A percentile compares a stretch with the other conserved stretches of the same genome.
These are phyloP conservation scores for Eremothecium coryli DNA, from an alignment of 1,139 yeast genomes.

Conservation along the genomic window DNA sequence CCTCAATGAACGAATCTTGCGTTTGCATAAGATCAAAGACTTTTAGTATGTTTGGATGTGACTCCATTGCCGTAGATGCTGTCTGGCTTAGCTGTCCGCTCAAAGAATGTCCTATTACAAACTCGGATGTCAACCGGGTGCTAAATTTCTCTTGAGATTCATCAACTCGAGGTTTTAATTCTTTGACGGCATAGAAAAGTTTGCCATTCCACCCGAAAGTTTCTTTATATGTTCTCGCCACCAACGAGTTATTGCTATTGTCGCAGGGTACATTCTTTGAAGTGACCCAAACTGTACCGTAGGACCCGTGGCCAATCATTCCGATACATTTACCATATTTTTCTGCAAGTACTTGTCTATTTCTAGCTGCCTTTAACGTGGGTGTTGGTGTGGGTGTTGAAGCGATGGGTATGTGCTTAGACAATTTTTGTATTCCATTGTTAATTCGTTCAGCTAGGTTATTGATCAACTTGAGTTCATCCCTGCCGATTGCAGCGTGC, in stretches of 20 bases:
- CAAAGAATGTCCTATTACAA: conserved; percentile 61
- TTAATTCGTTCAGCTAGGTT: conserved; percentile 38
- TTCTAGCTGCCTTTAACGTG: conserved; percentile 24
- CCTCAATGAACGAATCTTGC: conserved; percentile 58
- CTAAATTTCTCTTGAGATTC: conserved; percentile 54
- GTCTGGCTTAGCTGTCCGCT: conserved; percentile 33
- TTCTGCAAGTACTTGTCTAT: conserved; percentile 29
- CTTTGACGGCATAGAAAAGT: conserved; percentile 61
- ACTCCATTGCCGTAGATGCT: conserved; percentile 3
- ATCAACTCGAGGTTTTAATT: conserved; percentile 40
- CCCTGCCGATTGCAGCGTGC: conserved; percentile 48
- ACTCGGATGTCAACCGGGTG: conserved; percentile 66
- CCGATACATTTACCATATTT: conserved; percentile 57
- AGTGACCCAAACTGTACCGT: conserved; percentile 57
- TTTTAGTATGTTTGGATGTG: conserved; percentile 53
- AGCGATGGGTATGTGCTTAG: conserved; percentile 20
- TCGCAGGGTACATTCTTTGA: conserved; percentile 30
- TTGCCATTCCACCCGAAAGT: conserved; percentile 23
- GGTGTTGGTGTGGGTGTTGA: conserved; percentile 17
- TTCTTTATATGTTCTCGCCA: conserved; percentile 24
- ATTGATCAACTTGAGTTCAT: conserved; percentile 45
- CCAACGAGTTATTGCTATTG: conserved; percentile 16
- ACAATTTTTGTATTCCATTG: conserved; percentile 13
- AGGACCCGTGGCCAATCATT: conserved; percentile 60
- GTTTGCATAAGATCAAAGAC: conserved; percentile 58